These are phyloP conservation scores for Penicillium vulpinum DNA, from an alignment of 2,329 filamentous ascomycete genomes.

Conservation along the genomic window DNA sequence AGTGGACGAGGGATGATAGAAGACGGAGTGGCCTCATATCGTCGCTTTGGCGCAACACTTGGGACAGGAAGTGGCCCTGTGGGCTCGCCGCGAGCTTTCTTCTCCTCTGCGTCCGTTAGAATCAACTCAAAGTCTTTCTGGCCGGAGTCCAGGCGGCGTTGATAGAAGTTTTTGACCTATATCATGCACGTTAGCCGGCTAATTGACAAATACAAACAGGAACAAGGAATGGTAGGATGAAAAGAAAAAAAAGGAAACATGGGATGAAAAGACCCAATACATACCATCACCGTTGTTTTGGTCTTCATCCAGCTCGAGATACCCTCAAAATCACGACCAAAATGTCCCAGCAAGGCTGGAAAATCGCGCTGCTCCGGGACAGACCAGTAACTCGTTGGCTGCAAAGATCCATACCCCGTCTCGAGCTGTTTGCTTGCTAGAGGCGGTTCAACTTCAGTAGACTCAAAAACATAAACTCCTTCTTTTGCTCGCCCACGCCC, in stretches of 20 bases:
- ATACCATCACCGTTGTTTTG: conserved; percentile 54
- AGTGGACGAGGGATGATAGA: conserved; percentile 43
- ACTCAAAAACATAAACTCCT: conserved; percentile 38
- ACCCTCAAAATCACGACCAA: conserved; percentile 50
- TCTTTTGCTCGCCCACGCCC: conserved; percentile 36
- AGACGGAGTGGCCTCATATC: conserved; percentile 49
- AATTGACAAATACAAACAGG: not conserved
- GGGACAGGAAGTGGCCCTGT: conserved; percentile 46
- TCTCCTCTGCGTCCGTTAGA: conserved; percentile 45
- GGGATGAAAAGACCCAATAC: conserved; percentile 14
- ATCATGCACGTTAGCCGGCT: conserved; percentile 3
- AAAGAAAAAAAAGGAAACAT: not conserved
- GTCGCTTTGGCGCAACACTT: conserved; percentile 47
- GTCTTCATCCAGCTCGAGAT: conserved; percentile 54
- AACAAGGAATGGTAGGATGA: not conserved
- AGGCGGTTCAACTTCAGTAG: conserved; percentile 32
- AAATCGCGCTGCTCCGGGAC: conserved; percentile 53
- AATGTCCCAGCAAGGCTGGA: conserved; percentile 47
- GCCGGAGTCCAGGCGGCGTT: conserved; percentile 46
- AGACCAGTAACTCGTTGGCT: conserved; percentile 55
- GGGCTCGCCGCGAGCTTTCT: conserved; percentile 47
- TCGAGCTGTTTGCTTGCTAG: conserved; percentile 28
- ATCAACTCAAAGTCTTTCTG: conserved; percentile 48
- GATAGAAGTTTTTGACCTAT: conserved; percentile 53
- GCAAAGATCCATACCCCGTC: conserved; percentile 39